These are phyloP conservation scores for Drechslerella coelobrocha DNA, from an alignment of 2,329 filamentous ascomycete species.

Conservation along the genomic window DNA sequence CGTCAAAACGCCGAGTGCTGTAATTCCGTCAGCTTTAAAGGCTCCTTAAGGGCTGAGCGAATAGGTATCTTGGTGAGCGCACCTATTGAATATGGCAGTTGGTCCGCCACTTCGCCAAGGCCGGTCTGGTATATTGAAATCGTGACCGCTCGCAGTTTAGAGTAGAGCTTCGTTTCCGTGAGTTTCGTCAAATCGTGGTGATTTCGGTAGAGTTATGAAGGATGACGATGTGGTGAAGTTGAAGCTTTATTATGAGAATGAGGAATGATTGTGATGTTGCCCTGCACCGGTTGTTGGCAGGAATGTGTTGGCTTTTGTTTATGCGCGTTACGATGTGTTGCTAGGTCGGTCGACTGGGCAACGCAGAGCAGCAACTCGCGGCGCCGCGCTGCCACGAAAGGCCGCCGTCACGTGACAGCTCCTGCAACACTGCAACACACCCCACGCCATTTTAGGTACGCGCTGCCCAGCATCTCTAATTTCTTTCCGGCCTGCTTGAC, in stretches of 20 bases:
- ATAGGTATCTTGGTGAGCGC: not conserved
- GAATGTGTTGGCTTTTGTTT: constrained; percentile 42
- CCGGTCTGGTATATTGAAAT: not conserved
- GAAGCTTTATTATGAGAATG: constrained; percentile 4
- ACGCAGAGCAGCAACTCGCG: constrained; percentile 3
- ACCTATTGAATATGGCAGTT: not conserved
- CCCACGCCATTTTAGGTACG: too few relatives aligned
- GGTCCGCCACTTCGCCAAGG: too few relatives aligned
- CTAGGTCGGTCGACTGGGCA: constrained; percentile 33
- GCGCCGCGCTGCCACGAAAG: constrained; percentile 8
- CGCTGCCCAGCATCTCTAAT: too few relatives aligned
- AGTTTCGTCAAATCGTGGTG: not conserved
- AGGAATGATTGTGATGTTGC: not conserved
- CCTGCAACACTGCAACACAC: too few relatives aligned
- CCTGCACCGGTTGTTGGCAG: not conserved
- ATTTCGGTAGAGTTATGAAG: not conserved
- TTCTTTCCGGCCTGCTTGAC: too few relatives aligned
- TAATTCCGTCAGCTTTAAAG: not conserved
- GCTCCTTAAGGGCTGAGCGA: not conserved
- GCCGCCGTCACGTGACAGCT: not conserved
- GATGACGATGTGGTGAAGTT: constrained; percentile 9
- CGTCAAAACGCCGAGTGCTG: too few relatives aligned
- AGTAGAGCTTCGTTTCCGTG: not conserved
- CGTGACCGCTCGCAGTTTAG: not conserved
- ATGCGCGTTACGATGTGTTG: constrained; percentile 16